Conservation (phyloP, 2,329 filamentous ascomycete species). For the Trichoderma koningii region DNA sequence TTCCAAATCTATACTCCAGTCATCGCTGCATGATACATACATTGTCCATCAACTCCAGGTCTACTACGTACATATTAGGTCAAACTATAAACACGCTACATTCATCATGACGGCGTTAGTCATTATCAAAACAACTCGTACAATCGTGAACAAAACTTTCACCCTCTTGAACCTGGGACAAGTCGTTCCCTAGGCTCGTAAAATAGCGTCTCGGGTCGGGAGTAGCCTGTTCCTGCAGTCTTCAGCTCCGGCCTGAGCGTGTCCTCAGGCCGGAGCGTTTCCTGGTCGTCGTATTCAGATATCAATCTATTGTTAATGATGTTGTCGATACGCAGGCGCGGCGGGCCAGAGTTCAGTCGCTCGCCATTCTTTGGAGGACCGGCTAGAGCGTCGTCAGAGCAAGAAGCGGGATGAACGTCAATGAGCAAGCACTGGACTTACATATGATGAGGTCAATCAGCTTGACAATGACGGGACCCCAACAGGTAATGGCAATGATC, state of each 20-base stretch:
- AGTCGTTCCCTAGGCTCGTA: slow-evolving; percentile 16
- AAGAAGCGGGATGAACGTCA: not conserved
- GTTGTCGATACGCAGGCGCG: slow-evolving; percentile 44
- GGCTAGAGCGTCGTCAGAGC: slow-evolving; percentile 36
- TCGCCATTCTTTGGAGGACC: slow-evolving; percentile 44
- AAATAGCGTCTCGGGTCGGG: slow-evolving; percentile 11
- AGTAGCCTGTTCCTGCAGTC: not conserved
- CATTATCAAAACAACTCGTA: slow-evolving; percentile 18
- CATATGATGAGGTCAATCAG: slow-evolving; percentile 44
- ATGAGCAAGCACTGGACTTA: slow-evolving; percentile 31
- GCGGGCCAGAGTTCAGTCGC: slow-evolving; percentile 42
- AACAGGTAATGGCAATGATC: slow-evolving; percentile 45
- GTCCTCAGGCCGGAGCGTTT: not conserved
- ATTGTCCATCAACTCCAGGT: not conserved
- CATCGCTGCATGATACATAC: not conserved
- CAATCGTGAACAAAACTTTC: not conserved
- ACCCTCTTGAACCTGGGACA: not conserved
- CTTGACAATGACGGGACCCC: slow-evolving; percentile 46
- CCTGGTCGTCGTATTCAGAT: slow-evolving; percentile 1
- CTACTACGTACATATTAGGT: not conserved
- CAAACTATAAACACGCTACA: not conserved
- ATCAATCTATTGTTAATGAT: slow-evolving; percentile 41
- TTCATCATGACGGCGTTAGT: slow-evolving; percentile 25
- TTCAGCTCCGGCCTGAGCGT: not conserved
- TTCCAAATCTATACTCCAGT: not conserved